A percentile compares a stretch with the other conserved stretches of the same genome.
These are phyloP conservation scores for Rhizopogon vesiculosus DNA, from an alignment of 768 basidiomycete species.

Conservation along the genomic window DNA sequence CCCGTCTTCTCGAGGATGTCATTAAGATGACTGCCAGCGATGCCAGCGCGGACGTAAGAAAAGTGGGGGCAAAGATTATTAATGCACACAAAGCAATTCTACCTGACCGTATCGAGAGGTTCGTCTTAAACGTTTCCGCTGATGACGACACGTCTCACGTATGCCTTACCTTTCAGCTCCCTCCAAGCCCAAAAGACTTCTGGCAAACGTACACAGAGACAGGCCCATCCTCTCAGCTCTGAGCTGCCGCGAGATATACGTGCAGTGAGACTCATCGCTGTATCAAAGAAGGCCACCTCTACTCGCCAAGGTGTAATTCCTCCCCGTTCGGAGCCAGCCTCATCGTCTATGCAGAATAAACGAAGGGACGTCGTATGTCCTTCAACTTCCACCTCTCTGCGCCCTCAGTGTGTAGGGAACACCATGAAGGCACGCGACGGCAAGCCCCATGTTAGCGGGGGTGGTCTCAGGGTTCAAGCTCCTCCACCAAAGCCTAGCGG, in stretches of 20 bases:
- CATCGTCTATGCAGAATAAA: too few relatives aligned
- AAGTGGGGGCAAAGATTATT: slow-evolving; percentile 63
- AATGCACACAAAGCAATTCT: slow-evolving; percentile 70
- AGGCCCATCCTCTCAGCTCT: background rate
- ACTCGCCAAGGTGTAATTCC: too few relatives aligned
- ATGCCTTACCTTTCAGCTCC: background rate
- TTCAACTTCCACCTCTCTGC: slow-evolving; percentile 1
- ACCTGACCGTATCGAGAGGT: slow-evolving; percentile 67
- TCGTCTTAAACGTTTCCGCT: slow-evolving; percentile 11
- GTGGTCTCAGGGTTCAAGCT: too few relatives aligned
- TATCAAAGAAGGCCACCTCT: too few relatives aligned
- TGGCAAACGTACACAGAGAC: background rate
- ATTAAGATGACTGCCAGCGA: slow-evolving; percentile 67
- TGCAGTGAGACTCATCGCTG: too few relatives aligned
- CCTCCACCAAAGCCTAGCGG: too few relatives aligned
- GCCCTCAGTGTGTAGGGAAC: background rate
- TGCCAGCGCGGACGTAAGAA: slow-evolving; percentile 71
- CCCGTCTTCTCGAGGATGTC: slow-evolving; percentile 62
- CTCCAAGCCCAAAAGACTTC: background rate
- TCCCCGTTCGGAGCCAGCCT: too few relatives aligned
- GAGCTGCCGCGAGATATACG: background rate
- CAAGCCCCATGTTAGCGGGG: background rate
- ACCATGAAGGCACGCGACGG: background rate
- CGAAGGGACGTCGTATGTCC: background rate
- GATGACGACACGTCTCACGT: slow-evolving; percentile 5